Percentiles rank a stretch among this genome's conserved stretches.
These are phyloP conservation scores for Coleophoma crateriformis DNA, from an alignment of 2,329 filamentous ascomycete genomes.

Conservation along the genomic window DNA sequence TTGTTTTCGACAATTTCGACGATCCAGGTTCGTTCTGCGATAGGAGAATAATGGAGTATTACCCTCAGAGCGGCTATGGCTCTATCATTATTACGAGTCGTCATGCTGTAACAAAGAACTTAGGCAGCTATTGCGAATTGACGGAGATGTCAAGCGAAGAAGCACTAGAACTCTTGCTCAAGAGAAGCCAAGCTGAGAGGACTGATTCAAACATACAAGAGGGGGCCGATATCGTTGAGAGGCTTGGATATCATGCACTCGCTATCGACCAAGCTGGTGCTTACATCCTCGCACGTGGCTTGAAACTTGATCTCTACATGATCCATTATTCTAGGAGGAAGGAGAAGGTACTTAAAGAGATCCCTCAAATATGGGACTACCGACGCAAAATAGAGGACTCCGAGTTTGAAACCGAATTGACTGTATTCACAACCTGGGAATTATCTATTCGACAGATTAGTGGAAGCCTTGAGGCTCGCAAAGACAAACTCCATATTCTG, in stretches of 20 bases:
- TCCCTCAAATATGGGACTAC: slow-evolving; percentile 10
- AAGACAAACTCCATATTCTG: slow-evolving; percentile 9
- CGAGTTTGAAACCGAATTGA: background rate
- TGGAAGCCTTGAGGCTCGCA: slow-evolving; percentile 1
- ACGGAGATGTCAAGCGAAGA: slow-evolving; percentile 6
- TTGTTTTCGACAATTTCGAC: slow-evolving; percentile 20
- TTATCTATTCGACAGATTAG: slow-evolving; percentile 16
- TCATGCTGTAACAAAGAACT: slow-evolving; percentile 2
- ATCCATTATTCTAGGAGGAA: slow-evolving; percentile 9
- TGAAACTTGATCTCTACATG: slow-evolving; percentile 13
- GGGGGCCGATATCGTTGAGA: slow-evolving; percentile 4
- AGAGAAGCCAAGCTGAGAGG: background rate
- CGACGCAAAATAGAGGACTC: background rate
- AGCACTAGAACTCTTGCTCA: slow-evolving; percentile 9
- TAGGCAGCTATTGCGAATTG: slow-evolving; percentile 6
- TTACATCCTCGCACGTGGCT: slow-evolving; percentile 15
- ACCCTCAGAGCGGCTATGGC: slow-evolving; percentile 6
- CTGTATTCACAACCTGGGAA: slow-evolving; percentile 18
- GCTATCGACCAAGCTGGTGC: slow-evolving; percentile 23
- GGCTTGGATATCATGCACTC: slow-evolving; percentile 17
- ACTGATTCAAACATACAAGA: background rate
- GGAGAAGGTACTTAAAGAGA: slow-evolving; percentile 10
- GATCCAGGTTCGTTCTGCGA: background rate
- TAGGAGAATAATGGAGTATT: slow-evolving; percentile 6
- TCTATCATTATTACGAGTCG: slow-evolving; percentile 14